Conservation (phyloP, 192 early-diverging fungal species). For the Allomyces macrogynus region DNA sequence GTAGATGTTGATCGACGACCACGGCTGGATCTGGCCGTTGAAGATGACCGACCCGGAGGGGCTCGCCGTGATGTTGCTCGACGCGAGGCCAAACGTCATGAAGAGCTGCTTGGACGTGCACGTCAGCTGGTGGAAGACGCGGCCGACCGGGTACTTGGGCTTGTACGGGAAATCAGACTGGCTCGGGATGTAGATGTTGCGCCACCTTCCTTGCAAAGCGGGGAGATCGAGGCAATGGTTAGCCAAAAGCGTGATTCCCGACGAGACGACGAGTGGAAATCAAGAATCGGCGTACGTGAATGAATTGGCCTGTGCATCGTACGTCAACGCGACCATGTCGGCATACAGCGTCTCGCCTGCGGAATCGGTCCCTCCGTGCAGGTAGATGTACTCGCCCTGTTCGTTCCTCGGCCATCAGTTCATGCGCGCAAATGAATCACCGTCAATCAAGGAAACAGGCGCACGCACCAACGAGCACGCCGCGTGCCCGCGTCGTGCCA, state of each 20-base stretch:
- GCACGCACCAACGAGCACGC: not conserved
- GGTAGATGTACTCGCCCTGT: not conserved
- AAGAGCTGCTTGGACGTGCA: not conserved
- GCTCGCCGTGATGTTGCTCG: no score
- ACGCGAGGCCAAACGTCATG: not conserved
- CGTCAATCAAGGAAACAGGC: no score
- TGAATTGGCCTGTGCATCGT: not conserved
- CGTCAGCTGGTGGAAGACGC: not conserved
- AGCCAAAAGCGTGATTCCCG: no score
- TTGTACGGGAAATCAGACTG: no score
- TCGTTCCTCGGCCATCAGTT: no score
- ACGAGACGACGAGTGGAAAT: not conserved
- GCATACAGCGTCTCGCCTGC: not conserved
- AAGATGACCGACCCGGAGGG: no score
- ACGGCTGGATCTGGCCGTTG: no score
- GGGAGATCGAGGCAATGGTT: no score
- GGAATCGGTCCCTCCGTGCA: not conserved
- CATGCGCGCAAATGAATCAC: no score
- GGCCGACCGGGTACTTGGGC: not conserved
- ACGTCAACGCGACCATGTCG: not conserved
- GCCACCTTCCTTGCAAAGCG: no score
- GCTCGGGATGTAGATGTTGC: no score
- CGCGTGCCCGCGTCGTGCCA: not conserved
- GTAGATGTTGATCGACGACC: no score
- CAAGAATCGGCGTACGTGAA: not conserved